Conservation (phyloP, 2,329 filamentous ascomycete species). For the Fusarium denticulatum region DNA sequence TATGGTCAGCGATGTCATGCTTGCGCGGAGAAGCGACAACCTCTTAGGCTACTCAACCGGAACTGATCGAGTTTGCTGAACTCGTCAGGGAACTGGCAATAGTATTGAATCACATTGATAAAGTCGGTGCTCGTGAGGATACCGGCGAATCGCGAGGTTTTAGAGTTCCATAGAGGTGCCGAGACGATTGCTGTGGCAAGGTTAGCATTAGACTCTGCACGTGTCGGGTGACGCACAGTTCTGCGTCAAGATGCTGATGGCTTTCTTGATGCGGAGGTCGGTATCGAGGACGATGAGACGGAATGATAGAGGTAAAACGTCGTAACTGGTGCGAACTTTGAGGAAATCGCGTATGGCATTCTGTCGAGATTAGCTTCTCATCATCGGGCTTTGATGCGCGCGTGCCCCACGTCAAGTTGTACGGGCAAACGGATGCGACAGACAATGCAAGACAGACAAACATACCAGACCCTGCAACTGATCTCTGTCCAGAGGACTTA, state of each 20-base stretch:
- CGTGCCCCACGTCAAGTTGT: slow-evolving; percentile 32
- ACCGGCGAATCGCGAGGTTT: slow-evolving; percentile 90
- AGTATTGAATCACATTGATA: slow-evolving; percentile 99
- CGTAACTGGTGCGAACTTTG: slow-evolving; percentile 95
- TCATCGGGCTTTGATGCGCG: slow-evolving; percentile 11
- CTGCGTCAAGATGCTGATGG: slow-evolving; percentile 91
- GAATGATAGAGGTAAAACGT: slow-evolving; percentile 95
- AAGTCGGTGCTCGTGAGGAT: slow-evolving; percentile 96
- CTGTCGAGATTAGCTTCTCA: slow-evolving; percentile 56
- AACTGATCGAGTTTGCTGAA: slow-evolving; percentile 93
- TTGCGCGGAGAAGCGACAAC: slow-evolving; percentile 55
- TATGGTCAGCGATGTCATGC: slow-evolving; percentile 31
- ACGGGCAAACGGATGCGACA: slow-evolving; percentile 28
- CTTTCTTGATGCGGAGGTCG: slow-evolving; percentile 95
- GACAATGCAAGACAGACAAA: slow-evolving; percentile 4
- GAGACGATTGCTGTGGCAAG: slow-evolving; percentile 84
- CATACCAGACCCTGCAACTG: slow-evolving; percentile 82
- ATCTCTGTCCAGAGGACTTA: slow-evolving; percentile 76
- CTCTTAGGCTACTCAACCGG: slow-evolving; percentile 87
- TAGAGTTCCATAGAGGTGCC: slow-evolving; percentile 95
- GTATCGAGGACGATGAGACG: slow-evolving; percentile 96
- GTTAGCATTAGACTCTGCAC: slow-evolving; percentile 20
- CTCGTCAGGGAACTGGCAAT: slow-evolving; percentile 95
- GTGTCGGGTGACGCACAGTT: slow-evolving; percentile 73
- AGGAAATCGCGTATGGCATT: slow-evolving; percentile 94